Evolutionary conservation across 1,284 basidiomycete species (phyloP).

Genomic region (Ustilago loliicola): DNA sequence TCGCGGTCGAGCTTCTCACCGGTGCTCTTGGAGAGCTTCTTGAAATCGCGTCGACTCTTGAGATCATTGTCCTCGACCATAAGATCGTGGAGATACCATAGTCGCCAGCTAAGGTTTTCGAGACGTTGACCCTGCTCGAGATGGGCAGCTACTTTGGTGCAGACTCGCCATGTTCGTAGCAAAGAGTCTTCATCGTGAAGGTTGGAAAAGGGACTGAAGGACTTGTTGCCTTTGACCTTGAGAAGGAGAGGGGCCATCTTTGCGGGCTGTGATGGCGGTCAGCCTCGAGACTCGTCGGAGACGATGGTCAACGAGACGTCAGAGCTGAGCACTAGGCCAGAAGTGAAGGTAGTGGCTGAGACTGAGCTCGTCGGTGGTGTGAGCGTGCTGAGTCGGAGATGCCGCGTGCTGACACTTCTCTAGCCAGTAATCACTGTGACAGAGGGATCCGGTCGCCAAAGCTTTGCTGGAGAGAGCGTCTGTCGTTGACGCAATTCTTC

Average conservation of each 20-base stretch:
- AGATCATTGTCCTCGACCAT: slow-evolving; percentile 54
- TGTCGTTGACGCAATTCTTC: background rate
- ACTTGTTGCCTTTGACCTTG: slow-evolving; percentile 60
- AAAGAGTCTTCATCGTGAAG: slow-evolving; percentile 59
- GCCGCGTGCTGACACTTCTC: background rate
- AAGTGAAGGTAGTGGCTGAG: background rate
- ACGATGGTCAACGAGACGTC: slow-evolving; percentile 1
- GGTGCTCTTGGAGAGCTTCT: slow-evolving; percentile 46
- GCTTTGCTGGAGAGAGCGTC: background rate
- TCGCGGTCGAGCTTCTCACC: slow-evolving; percentile 58
- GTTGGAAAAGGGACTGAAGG: slow-evolving; percentile 59
- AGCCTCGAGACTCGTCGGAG: slow-evolving; percentile 10
- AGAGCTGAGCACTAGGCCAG: background rate
- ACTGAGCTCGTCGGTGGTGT: background rate
- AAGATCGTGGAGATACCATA: slow-evolving; percentile 60
- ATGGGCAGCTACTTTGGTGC: slow-evolving; percentile 57
- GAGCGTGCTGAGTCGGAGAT: background rate
- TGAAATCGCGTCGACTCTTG: slow-evolving; percentile 47
- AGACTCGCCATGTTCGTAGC: slow-evolving; percentile 50
- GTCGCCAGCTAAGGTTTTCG: slow-evolving; percentile 61
- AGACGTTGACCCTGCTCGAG: slow-evolving; percentile 64
- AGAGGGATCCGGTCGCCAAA: background rate
- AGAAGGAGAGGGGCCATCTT: slow-evolving; percentile 49
- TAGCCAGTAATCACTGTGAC: background rate
- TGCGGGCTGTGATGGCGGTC: background rate